These are phyloP conservation scores for Acanthamoeba quina DNA, from an alignment of 208 protist species.

Conservation along the genomic window DNA sequence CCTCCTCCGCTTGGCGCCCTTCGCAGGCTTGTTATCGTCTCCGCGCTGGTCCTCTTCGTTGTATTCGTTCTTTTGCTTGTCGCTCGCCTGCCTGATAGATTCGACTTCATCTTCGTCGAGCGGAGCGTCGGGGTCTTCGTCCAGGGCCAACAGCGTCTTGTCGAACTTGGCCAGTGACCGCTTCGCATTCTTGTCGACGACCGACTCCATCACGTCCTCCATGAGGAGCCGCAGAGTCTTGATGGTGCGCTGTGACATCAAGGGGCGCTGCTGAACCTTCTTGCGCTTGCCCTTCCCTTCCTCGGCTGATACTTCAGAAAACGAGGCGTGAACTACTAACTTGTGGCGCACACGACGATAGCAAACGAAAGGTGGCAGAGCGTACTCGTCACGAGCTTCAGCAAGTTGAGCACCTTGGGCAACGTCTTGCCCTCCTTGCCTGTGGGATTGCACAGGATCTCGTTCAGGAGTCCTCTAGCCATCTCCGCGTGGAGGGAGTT, in stretches of 20 bases:
- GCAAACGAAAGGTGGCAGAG: not conserved
- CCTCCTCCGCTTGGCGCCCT: no score
- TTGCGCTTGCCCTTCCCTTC: not conserved
- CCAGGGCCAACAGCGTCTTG: not conserved
- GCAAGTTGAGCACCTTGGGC: conserved; percentile 21
- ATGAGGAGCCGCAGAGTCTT: not conserved
- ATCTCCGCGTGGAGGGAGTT: not conserved
- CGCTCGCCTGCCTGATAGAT: not conserved
- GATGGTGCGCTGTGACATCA: conserved; percentile 1
- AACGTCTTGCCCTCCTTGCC: conserved; percentile 25
- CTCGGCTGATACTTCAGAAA: not conserved
- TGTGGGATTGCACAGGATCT: conserved; percentile 28
- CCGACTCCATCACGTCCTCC: conserved; percentile 3
- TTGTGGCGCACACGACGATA: no score
- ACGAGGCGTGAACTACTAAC: no score
- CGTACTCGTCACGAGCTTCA: conserved; percentile 13
- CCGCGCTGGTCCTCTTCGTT: not conserved
- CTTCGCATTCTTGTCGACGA: conserved; percentile 13
- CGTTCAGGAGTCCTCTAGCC: not conserved
- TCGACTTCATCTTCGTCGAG: conserved; percentile 1
- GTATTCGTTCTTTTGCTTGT: not conserved
- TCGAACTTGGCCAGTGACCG: conserved; percentile 43
- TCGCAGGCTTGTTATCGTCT: no score
- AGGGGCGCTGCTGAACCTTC: not conserved
- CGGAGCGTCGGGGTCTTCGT: not conserved